Conservation (phyloP, 768 basidiomycete genomes). For the Coprinopsis sp. region DNA sequence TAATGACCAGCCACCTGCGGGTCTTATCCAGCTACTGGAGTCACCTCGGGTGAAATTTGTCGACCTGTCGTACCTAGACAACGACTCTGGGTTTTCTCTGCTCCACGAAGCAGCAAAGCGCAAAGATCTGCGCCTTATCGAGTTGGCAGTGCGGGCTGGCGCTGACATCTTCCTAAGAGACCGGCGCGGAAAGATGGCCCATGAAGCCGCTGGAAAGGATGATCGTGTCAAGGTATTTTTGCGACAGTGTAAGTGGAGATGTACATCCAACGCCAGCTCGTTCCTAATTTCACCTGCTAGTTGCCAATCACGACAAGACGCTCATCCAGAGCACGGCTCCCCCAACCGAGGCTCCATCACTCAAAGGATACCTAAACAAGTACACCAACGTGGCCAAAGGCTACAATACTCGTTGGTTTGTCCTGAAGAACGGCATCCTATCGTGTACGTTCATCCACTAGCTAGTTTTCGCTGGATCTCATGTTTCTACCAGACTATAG, state of each 20-base stretch:
- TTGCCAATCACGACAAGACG: conserved; percentile 77
- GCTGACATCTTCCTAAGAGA: conserved; percentile 88
- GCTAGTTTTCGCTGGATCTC: conserved; percentile 11
- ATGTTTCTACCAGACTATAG: conserved; percentile 73
- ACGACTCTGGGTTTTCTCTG: conserved; percentile 66
- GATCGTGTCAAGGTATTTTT: conserved; percentile 80
- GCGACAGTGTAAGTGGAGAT: conserved; percentile 60
- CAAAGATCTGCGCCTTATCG: conserved; percentile 74
- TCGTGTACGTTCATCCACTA: conserved; percentile 54
- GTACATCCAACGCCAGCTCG: conserved; percentile 3
- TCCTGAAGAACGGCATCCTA: conserved; percentile 76
- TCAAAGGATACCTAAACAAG: conserved; percentile 86
- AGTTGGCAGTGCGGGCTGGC: conserved; percentile 79
- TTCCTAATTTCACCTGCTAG: conserved; percentile 27
- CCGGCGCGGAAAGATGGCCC: conserved; percentile 61
- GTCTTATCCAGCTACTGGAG: conserved; percentile 53
- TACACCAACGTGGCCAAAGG: conserved; percentile 91
- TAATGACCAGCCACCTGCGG: conserved; percentile 32
- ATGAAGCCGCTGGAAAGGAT: conserved; percentile 68
- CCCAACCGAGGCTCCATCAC: conserved; percentile 47
- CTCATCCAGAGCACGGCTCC: conserved; percentile 47
- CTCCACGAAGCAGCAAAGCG: conserved; percentile 85
- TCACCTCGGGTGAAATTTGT: conserved; percentile 66
- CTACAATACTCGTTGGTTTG: conserved; percentile 89
- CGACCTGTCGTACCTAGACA: conserved; percentile 78